A percentile compares a stretch with the other conserved stretches of the same genome.
These are phyloP conservation scores for Leccinum truebloodii DNA, from an alignment of 768 basidiomycete species.

Conservation along the genomic window DNA sequence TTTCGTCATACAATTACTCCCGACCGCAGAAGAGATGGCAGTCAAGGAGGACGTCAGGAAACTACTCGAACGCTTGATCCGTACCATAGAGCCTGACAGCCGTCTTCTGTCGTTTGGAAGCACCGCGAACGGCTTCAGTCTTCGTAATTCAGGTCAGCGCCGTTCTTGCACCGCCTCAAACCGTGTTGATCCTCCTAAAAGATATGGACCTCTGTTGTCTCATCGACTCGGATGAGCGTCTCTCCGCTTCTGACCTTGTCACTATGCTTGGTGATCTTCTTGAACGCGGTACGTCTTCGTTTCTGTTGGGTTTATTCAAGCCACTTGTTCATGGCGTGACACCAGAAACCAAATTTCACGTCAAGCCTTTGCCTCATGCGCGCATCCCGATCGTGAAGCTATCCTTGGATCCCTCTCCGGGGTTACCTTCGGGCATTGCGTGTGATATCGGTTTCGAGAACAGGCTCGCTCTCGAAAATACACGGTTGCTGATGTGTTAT, in stretches of 20 bases:
- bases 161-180: no score
- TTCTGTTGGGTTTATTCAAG: slow-evolving; percentile 2
- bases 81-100: slow-evolving; percentile 91
- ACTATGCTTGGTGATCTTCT: slow-evolving; percentile 91
- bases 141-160: slow-evolving; percentile 85
- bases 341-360: slow-evolving; percentile 90
- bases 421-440: slow-evolving; percentile 84
- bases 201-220: no score
- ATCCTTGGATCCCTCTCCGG: slow-evolving; percentile 82
- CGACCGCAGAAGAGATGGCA: slow-evolving; percentile 85
- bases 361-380: slow-evolving; percentile 94
- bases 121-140: slow-evolving; percentile 95
- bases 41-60: slow-evolving; percentile 97
- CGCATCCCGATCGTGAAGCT: slow-evolving; percentile 99
- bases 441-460: slow-evolving; percentile 99
- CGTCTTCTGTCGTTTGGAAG: slow-evolving; percentile 93
- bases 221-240: no score
- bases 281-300: slow-evolving; percentile 72
- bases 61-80: slow-evolving; percentile 91
- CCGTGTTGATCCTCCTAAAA: no score
- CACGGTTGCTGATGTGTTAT: slow-evolving; percentile 93
- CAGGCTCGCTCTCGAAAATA: slow-evolving; percentile 95
- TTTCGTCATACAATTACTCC: slow-evolving; percentile 90
- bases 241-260: no score
- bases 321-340: slow-evolving; percentile 12